Evolutionary conservation across 305 asterid genomes (phyloP).

Genomic region (Fraxinus floribunda): DNA sequence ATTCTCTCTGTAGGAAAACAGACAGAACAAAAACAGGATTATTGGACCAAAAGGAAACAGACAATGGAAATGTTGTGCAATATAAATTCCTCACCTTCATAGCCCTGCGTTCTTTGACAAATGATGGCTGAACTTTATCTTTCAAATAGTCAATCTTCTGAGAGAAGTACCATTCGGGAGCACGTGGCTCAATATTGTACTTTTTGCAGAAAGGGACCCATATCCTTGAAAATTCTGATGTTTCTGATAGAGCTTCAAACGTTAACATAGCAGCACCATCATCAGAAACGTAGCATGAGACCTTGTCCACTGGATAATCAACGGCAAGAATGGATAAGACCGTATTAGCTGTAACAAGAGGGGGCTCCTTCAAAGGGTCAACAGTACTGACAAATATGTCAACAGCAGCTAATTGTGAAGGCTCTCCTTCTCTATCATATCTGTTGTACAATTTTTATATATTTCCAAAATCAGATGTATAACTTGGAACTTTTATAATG

Average conservation of each 20-base stretch:
- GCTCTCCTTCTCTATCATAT: conserved; percentile 96
- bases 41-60: conserved; percentile 22
- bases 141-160: conserved; percentile 93
- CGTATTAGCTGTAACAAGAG: conserved; percentile 98
- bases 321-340: conserved; percentile 95
- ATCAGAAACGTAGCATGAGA: conserved; percentile 96
- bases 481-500: neutral
- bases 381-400: conserved; percentile 99
- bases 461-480: conserved; percentile 23
- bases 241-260: conserved; percentile 92
- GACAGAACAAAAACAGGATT: conserved; percentile 27
- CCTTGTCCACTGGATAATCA: conserved; percentile 98
- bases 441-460: conserved; percentile 40
- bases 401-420: conserved; percentile 98
- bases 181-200: conserved; percentile 94
- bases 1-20: conserved; percentile 73
- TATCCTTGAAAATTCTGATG: conserved; percentile 91
- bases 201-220: conserved; percentile 98
- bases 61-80: conserved; percentile 1
- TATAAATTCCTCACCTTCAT: conserved; percentile 68
- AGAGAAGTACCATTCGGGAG: conserved; percentile 97
- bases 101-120: conserved; percentile 98
- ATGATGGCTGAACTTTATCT: conserved; percentile 92
- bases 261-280: conserved; percentile 99
- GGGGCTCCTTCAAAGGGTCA: conserved; percentile 98